Percentiles rank a stretch among this genome's conserved stretches.
phyloP scores from a whole-genome alignment of 2,329 filamentous ascomycete species.

The Thielaviopsis euricoi region DNA sequence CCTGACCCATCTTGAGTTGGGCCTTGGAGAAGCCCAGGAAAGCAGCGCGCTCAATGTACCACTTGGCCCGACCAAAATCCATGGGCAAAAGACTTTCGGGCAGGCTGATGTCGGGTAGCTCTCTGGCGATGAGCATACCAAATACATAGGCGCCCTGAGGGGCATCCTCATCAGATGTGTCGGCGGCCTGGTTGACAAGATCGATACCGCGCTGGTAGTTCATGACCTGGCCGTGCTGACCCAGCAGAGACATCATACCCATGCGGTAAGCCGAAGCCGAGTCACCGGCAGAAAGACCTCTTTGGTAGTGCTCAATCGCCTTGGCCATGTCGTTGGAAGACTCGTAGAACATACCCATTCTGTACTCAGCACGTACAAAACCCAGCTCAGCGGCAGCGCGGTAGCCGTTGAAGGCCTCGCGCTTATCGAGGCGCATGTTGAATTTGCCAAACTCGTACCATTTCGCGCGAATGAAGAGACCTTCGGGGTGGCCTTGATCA shows the following conservation, averaged over 20 bases:
- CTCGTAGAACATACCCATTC: constrained; percentile 97
- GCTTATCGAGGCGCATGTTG: constrained; percentile 76
- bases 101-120: constrained; percentile 77
- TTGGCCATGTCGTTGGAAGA: constrained; percentile 84
- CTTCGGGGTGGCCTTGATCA: constrained; percentile 82
- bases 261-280: constrained; percentile 75
- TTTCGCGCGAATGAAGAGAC: constrained; percentile 85
- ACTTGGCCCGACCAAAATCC: constrained; percentile 56
- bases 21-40: constrained; percentile 93
- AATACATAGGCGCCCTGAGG: constrained; percentile 92
- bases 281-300: constrained; percentile 63
- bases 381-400: constrained; percentile 70
- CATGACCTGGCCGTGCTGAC: constrained; percentile 78
- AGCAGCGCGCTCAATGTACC: constrained; percentile 91
- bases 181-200: constrained; percentile 67
- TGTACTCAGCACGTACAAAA: constrained; percentile 79
- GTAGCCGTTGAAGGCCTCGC: constrained; percentile 82
- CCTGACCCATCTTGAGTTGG: constrained; percentile 91
- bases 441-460: constrained; percentile 99
- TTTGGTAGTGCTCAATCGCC: constrained; percentile 78
- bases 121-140: constrained; percentile 81
- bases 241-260: constrained; percentile 93
- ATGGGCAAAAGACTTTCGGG: constrained; percentile 53
- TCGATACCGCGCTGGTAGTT: constrained; percentile 65
- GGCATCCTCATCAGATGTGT: constrained; percentile 85